These are phyloP conservation scores for Corniculantispora saksenae DNA, from an alignment of 2,329 filamentous ascomycete species.

Conservation along the genomic window DNA sequence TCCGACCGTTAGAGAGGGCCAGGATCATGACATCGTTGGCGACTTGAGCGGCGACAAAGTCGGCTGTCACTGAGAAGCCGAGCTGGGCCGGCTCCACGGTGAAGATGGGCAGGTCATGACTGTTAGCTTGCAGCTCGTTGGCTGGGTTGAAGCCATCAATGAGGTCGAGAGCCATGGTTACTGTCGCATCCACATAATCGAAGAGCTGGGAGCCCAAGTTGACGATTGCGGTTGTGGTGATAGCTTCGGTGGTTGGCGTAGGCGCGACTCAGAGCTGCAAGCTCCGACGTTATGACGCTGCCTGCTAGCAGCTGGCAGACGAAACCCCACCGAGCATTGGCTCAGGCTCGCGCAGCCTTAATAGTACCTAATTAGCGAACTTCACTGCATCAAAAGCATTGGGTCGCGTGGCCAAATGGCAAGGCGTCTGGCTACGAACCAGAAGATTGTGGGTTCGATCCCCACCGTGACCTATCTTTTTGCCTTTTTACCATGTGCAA, in stretches of 20 bases:
- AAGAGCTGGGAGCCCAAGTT: background rate
- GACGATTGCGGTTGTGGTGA: background rate
- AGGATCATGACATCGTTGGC: constrained; percentile 96
- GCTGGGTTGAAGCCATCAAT: constrained; percentile 70
- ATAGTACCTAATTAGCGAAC: constrained; percentile 1
- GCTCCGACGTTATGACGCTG: constrained; percentile 14
- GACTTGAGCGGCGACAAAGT: constrained; percentile 95
- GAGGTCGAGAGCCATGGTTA: constrained; percentile 39
- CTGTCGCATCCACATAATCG: background rate
- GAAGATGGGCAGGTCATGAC: constrained; percentile 82
- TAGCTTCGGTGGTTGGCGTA: constrained; percentile 1
- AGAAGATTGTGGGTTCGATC: constrained; percentile 24
- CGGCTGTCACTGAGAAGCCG: constrained; percentile 89
- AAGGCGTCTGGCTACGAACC: constrained; percentile 24
- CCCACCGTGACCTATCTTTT: constrained; percentile 23
- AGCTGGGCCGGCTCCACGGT: constrained; percentile 90
- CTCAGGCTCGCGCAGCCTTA: too few relatives aligned
- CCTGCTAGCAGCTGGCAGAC: background rate
- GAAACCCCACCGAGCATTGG: background rate
- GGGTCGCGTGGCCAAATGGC: constrained; percentile 23
- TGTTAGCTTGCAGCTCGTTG: constrained; percentile 55
- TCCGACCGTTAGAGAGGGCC: constrained; percentile 87
- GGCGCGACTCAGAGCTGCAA: background rate
- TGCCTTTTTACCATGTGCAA: background rate
- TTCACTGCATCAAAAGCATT: background rate